Evolutionary conservation across 2,329 filamentous ascomycete genomes (phyloP).

Genomic region (Shiraia bambusicola): DNA sequence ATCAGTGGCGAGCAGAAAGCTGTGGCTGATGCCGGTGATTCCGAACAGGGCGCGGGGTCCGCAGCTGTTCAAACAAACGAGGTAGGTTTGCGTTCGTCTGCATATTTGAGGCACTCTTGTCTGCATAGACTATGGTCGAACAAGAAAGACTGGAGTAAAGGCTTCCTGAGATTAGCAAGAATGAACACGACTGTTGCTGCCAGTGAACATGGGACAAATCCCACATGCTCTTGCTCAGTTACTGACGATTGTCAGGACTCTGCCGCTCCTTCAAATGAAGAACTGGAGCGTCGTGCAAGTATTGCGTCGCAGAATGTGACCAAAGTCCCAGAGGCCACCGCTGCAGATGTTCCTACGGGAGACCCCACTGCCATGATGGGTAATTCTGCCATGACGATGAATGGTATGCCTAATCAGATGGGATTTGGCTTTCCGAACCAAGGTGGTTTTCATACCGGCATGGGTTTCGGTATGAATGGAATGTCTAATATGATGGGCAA

Average conservation of each 20-base stretch:
- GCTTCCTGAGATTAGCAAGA: conserved; percentile 11
- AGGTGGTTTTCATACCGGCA: conserved; percentile 55
- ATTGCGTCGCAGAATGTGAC: conserved; percentile 17
- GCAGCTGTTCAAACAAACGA: conserved; percentile 22
- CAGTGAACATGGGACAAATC: conserved; percentile 18
- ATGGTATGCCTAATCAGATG: conserved; percentile 36
- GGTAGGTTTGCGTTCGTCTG: conserved; percentile 23
- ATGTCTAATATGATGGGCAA: conserved; percentile 49
- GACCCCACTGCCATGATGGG: conserved; percentile 23
- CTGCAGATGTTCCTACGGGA: conserved; percentile 16
- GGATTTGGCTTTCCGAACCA: conserved; percentile 47
- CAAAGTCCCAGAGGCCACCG: conserved; percentile 20
- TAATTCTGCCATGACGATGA: conserved; percentile 30
- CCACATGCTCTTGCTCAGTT: conserved; percentile 8
- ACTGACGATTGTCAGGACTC: conserved; percentile 21
- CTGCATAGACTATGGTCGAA: conserved; percentile 6
- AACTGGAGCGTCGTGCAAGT: conserved; percentile 19
- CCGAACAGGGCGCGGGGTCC: conserved; percentile 18
- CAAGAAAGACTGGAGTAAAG: conserved; percentile 5
- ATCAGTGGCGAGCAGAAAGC: conserved; percentile 10
- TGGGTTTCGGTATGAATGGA: conserved; percentile 56
- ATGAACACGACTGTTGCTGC: conserved; percentile 24
- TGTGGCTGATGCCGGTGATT: conserved; percentile 14
- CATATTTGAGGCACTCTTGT: background rate
- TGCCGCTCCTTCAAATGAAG: conserved; percentile 10